Base-by-base conservation (phyloP, 371 early-diverging fungal genomes). In the Rhizopus microsporus region DNA sequence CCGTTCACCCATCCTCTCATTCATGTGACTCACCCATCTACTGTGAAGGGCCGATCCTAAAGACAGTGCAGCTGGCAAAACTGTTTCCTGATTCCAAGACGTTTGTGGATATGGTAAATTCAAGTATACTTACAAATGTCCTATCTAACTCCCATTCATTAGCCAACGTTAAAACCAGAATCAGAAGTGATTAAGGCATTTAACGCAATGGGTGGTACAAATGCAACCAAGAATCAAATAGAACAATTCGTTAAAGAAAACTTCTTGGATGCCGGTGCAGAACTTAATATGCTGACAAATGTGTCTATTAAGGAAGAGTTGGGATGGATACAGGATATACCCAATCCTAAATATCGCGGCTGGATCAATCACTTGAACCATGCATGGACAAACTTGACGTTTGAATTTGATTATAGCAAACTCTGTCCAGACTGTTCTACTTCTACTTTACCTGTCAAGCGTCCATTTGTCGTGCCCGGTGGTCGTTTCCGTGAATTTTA, bases 401-500 rank as follows among this genome's bases (percentile, higher is more conserved):
- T 86, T 55, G 53, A 69, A 38, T 74, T 73, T 45, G 78, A 89
- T 55, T 54, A 71, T n/a, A 62, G 71, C 7, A 32, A 46, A 7
- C 47, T 88, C 8, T 88, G 87, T 51, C 55, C 78, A 5, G 85
- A 81, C 8, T 86, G 88, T 51, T 71, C 45, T 0, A 71, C 84
- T 1, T 81, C 83, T 12, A 72, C 83, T 31, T 63, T 92, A 5
- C 69, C 76, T 31, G 71, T 83, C 0, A 68, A 75, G 13, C 71
- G 82, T 45, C 85, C 78, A 7, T 95, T 94, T 71, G 85, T 95
- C 2, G 87, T 95, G 8, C 95, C 97, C 8, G 97, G 97, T 5
- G 96, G 95, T 3, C 70, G 95, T 51, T 97, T 97, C 63, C 71
- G 89, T 51, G 95, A 97, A 80, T 77, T 87, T 31, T 94, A 95